A percentile compares a stretch with the other conserved stretches of the same genome.
phyloP scores from a whole-genome alignment of 768 basidiomycete species.

The Boletus vinaceobasis region DNA sequence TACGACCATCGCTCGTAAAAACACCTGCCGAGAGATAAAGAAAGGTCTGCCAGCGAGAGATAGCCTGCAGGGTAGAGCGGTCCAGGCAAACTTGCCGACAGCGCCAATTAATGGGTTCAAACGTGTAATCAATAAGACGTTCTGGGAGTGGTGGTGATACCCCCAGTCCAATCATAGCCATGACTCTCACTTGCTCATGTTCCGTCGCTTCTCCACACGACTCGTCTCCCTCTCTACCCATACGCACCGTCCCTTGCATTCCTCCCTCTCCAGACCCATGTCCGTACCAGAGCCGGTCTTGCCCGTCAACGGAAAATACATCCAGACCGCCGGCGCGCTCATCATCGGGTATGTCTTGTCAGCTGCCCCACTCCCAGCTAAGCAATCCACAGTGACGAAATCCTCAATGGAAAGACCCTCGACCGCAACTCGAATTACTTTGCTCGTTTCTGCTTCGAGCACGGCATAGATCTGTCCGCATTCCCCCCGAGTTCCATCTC shows the following conservation, averaged over 20 bases:
- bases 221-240: neutral
- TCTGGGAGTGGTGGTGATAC: no score
- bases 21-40: no score
- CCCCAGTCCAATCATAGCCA: no score
- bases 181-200: conserved; percentile 1
- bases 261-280: neutral
- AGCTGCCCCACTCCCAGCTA: neutral
- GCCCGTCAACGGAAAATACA: conserved; percentile 29
- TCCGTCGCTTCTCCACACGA: conserved; percentile 11
- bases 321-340: conserved; percentile 70
- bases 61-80: no score
- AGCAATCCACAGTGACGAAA: conserved; percentile 64
- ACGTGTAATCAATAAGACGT: no score
- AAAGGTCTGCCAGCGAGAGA: no score
- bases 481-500: neutral
- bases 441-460: conserved; percentile 84
- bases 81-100: no score
- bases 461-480: conserved; percentile 73
- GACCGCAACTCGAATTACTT: conserved; percentile 85
- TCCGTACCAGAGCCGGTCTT: neutral
- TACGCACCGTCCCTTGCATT: neutral
- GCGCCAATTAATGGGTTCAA: no score
- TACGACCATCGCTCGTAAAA: neutral
- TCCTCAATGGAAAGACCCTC: conserved; percentile 87
- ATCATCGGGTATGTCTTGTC: conserved; percentile 63